These are phyloP conservation scores for Jacaranda mimosifolia DNA, from an alignment of 257 asterid genomes.

Conservation along the genomic window DNA sequence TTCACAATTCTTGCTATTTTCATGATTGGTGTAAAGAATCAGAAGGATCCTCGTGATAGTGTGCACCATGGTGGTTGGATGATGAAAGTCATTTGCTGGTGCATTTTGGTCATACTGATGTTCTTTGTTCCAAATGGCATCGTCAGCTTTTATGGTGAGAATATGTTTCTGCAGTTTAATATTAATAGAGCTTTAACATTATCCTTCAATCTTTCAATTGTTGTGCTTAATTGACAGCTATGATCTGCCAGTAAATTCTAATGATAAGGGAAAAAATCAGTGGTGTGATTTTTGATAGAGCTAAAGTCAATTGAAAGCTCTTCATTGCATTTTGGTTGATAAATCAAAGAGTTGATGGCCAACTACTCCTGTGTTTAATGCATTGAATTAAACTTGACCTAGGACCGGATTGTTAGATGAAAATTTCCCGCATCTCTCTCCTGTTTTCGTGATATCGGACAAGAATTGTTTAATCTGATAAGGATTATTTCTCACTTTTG, in stretches of 20 bases:
- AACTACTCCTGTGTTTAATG: background rate
- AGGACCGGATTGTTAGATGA: background rate
- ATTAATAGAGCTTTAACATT: background rate
- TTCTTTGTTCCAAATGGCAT: conserved; percentile 87
- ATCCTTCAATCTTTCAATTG: background rate
- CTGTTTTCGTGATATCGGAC: background rate
- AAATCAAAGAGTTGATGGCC: conserved; percentile 12
- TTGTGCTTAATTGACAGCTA: conserved; percentile 3
- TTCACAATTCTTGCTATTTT: conserved; percentile 81
- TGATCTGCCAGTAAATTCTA: background rate
- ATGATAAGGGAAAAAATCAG: background rate
- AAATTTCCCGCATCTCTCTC: background rate
- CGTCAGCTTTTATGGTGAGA: conserved; percentile 90
- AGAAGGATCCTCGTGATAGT: conserved; percentile 90
- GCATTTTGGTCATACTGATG: conserved; percentile 83
- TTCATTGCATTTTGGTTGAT: conserved; percentile 15
- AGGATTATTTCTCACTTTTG: background rate
- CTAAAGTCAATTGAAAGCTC: background rate
- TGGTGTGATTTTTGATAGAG: background rate
- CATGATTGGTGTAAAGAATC: conserved; percentile 90
- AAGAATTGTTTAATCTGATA: background rate
- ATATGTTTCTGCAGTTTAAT: background rate
- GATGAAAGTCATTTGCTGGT: conserved; percentile 93
- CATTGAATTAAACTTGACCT: conserved; percentile 8
- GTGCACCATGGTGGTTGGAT: conserved; percentile 98